Conservation (phyloP, 371 early-diverging fungal genomes). For the Zancudomyces culisetae region DNA sequence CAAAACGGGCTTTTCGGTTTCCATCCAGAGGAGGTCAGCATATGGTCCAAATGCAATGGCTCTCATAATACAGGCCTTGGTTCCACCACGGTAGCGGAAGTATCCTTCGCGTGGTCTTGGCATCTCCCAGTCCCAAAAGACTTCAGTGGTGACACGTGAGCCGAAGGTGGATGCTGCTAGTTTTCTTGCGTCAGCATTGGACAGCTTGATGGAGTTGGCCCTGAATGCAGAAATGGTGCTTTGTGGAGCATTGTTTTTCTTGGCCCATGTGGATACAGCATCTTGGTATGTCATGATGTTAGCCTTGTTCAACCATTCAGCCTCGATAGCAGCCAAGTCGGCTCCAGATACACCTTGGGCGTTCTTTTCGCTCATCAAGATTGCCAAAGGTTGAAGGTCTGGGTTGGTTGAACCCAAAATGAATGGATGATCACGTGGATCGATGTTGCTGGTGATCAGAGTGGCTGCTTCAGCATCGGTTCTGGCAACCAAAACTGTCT, state of each 20-base stretch:
- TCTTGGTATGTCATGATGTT: slow-evolving; percentile 62
- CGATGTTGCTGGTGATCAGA: slow-evolving; percentile 87
- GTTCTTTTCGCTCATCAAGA: slow-evolving; percentile 64
- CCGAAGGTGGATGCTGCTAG: slow-evolving; percentile 56
- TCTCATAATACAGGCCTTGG: slow-evolving; percentile 73
- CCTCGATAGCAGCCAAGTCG: slow-evolving; percentile 68
- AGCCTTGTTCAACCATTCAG: slow-evolving; percentile 72
- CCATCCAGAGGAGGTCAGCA: slow-evolving; percentile 96
- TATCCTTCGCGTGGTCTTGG: slow-evolving; percentile 89
- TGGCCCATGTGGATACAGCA: slow-evolving; percentile 64
- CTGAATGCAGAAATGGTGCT: slow-evolving; percentile 26
- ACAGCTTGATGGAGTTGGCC: slow-evolving; percentile 35
- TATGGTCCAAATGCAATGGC: slow-evolving; percentile 79
- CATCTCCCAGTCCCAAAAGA: slow-evolving; percentile 82
- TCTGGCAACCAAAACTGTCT: slow-evolving; percentile 83
- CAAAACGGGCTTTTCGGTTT: slow-evolving; percentile 84
- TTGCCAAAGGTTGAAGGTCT: slow-evolving; percentile 43
- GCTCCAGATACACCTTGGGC: slow-evolving; percentile 46
- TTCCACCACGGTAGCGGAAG: slow-evolving; percentile 91
- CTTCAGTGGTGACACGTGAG: slow-evolving; percentile 28
- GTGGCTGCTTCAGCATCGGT: slow-evolving; percentile 97
- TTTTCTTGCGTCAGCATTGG: slow-evolving; percentile 62
- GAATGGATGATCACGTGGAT: slow-evolving; percentile 90
- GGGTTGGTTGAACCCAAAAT: slow-evolving; percentile 82
- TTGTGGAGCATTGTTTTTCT: slow-evolving; percentile 27